Evolutionary conservation across 78 protist species (phyloP).

Genomic region (Guillardia theta): DNA sequence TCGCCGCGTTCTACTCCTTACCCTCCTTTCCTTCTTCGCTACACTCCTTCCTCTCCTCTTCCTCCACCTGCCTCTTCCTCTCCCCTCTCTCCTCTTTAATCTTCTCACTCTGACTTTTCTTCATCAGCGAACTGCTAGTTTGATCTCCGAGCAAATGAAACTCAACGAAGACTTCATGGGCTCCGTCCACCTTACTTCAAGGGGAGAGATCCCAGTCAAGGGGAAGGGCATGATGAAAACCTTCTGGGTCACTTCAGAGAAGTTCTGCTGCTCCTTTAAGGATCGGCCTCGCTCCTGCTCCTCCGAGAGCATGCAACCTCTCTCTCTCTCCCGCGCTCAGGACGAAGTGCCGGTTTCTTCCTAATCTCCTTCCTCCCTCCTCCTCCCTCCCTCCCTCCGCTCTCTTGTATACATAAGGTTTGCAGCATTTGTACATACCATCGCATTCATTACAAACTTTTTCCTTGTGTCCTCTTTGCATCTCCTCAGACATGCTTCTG

Average conservation of each 20-base stretch:
- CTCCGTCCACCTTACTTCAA: background rate
- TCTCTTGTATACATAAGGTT: too few species aligned
- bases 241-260: slow-evolving; percentile 34
- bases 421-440: too few species aligned
- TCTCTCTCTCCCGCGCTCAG: too few species aligned
- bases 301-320: too few species aligned
- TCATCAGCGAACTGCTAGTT: background rate
- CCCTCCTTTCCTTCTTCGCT: background rate
- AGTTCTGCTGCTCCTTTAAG: too few species aligned
- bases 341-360: too few species aligned
- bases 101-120: background rate
- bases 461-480: too few species aligned
- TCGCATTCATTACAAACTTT: too few species aligned
- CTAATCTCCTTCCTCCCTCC: too few species aligned
- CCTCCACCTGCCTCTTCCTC: background rate
- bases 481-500: too few species aligned
- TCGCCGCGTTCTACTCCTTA: background rate
- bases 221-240: slow-evolving; percentile 1
- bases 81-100: background rate
- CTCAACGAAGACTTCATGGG: background rate
- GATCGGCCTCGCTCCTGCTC: too few species aligned
- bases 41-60: background rate
- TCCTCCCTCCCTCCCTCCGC: too few species aligned
- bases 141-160: background rate
- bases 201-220: background rate